phyloP scores from a whole-genome alignment of 2,329 filamentous ascomycete species.

The Trichophyton equinum region DNA sequence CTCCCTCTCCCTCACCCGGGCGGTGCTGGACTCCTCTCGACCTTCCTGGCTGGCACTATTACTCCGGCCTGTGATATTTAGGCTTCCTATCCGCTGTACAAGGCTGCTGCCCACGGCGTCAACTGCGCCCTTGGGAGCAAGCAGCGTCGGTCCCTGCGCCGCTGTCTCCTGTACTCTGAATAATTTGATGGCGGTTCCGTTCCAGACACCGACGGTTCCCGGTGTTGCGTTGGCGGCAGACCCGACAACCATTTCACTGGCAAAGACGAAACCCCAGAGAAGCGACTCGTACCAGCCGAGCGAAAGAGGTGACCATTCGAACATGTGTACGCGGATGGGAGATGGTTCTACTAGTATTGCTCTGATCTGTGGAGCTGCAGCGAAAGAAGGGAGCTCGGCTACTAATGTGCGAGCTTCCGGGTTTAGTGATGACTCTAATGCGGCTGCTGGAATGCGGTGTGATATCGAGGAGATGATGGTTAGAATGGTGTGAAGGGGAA shows the following conservation, averaged over 20 bases:
- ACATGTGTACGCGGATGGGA: conserved; percentile 67
- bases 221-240: conserved; percentile 42
- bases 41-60: conserved; percentile 25
- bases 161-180: conserved; percentile 83
- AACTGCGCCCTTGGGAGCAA: conserved; percentile 77
- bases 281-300: conserved; percentile 94
- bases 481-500: conserved; percentile 77
- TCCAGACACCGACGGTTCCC: conserved; percentile 88
- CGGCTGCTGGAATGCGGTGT: conserved; percentile 39
- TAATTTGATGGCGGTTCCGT: conserved; percentile 72
- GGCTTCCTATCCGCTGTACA: conserved; percentile 70
- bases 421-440: conserved; percentile 29
- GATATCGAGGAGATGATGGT: conserved; percentile 54
- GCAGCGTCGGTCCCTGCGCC: conserved; percentile 63
- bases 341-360: conserved; percentile 58
- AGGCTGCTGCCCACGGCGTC: conserved; percentile 87
- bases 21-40: conserved; percentile 19
- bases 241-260: conserved; percentile 64
- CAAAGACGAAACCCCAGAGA: conserved; percentile 86
- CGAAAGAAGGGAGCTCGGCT: conserved; percentile 31
- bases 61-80: conserved; percentile 51
- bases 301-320: conserved; percentile 84
- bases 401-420: conserved; percentile 32
- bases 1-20: conserved; percentile 28
- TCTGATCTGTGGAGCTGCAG: conserved; percentile 46